phyloP scores from a whole-genome alignment of 108 stramenopile species.

The Nannochloropsis salina region DNA sequence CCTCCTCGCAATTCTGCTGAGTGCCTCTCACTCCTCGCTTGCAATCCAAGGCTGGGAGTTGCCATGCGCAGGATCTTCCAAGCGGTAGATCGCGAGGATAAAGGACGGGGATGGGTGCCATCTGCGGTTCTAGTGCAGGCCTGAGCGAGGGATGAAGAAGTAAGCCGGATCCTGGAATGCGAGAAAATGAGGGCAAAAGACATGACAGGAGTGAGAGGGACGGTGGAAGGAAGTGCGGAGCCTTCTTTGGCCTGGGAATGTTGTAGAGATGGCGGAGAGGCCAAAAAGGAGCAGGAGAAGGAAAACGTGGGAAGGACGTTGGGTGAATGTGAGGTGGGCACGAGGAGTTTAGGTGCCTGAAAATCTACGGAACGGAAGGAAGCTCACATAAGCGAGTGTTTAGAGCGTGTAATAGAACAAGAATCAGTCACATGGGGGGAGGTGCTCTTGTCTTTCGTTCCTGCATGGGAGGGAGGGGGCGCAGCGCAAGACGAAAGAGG shows the following conservation, averaged over 20 bases:
- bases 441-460: not conserved
- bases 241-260: not conserved
- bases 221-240: not conserved
- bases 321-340: not conserved
- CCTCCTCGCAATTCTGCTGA: not conserved
- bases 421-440: not conserved
- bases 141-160: not conserved
- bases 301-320: not conserved
- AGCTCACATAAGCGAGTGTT: not conserved
- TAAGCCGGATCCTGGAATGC: not conserved
- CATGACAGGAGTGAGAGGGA: not conserved
- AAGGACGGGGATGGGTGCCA: not conserved
- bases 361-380: no score
- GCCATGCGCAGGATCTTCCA: not conserved
- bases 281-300: not conserved
- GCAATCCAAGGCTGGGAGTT: not conserved
- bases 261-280: not conserved
- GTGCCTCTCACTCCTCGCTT: not conserved
- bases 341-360: no score
- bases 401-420: not conserved
- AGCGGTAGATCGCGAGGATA: not conserved
- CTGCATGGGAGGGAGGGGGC: not conserved
- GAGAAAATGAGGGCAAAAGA: not conserved
- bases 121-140: not conserved
- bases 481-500: not conserved